phyloP scores from a whole-genome alignment of 2,329 filamentous ascomycete genomes.

The Phialophora chinensis region DNA sequence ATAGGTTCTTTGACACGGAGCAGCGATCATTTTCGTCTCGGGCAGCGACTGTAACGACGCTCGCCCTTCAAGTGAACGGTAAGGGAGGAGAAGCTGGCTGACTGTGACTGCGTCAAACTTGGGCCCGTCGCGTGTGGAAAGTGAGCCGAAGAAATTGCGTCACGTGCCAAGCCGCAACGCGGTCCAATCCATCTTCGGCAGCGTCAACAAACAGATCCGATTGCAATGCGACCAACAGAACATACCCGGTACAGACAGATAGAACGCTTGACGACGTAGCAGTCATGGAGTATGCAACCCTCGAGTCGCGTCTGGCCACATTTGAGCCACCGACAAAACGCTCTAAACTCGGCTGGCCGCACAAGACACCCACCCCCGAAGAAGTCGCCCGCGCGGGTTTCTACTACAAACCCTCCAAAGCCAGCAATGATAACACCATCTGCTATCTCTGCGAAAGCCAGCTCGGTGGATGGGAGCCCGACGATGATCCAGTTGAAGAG shows the following conservation, averaged over 20 bases:
- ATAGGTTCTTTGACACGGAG: not conserved
- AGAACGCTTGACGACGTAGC: conserved; percentile 1
- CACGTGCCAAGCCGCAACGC: conserved; percentile 11
- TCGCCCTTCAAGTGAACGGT: not conserved
- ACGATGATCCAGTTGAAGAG: conserved; percentile 81
- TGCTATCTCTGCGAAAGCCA: conserved; percentile 87
- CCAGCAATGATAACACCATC: conserved; percentile 82
- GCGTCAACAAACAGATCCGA: conserved; percentile 20
- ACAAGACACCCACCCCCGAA: conserved; percentile 68
- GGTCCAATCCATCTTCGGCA: conserved; percentile 19
- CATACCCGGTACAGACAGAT: not conserved
- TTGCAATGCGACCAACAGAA: conserved; percentile 1
- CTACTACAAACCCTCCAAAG: conserved; percentile 77
- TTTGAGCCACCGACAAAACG: conserved; percentile 71
- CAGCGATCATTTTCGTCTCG: conserved; percentile 17
- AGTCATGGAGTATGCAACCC: conserved; percentile 56
- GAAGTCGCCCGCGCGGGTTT: conserved; percentile 91
- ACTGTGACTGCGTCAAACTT: not conserved
- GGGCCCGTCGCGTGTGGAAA: not conserved
- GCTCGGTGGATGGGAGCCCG: conserved; percentile 89
- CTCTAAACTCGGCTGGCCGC: conserved; percentile 75
- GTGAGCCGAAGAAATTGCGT: conserved; percentile 10
- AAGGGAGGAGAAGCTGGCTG: conserved; percentile 2
- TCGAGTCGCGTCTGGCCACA: conserved; percentile 77
- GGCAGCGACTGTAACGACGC: not conserved